Evolutionary conservation across 2,329 filamentous ascomycete species (phyloP), one percentile per base, ranked within the genome.

Genomic region (Fusarium newnesense): DNA sequence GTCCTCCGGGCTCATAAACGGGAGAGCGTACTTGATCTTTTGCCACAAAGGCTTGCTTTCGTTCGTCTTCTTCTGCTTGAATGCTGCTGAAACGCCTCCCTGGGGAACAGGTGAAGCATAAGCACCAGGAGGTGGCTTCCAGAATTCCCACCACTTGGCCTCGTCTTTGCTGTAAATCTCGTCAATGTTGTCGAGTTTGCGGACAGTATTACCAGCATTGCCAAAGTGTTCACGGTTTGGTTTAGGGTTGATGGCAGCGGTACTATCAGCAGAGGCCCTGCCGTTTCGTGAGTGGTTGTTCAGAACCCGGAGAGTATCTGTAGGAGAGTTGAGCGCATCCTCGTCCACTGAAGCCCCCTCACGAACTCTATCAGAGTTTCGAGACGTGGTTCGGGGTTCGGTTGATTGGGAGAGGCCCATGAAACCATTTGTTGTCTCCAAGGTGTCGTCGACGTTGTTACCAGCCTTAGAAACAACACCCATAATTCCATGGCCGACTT

Each of bases 31-130:
- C 67, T 87, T 88, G 26, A 91, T 81, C 46, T 83, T 86, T 60
- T 89, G 82, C 80, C 87, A 87, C 10, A 85, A 71, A 2, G 87
- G 83, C 65, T 87, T 88, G 39, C 86, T 81, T 4, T 80, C 71
- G 24, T 84, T 80, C 21, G 81, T 82, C 69, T 76, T 80, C 67
- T 40, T 76, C 64, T 75, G 65, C 49, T 64, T 70, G 26, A 75
- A 80, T 6, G 80, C 85, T 34, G 81, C 81, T 6, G 82, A 81
- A 37, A 87, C 85, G n/a, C 79, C 80, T 7, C 87, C 88, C 59
- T 91, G 89, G 0, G 90, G 90, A 2, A 91, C 81, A 1, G 90
- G 90, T 0, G 89, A 91, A 13, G 87, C 83, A 74, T 90, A 92
- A 6, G 87, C 88, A 30, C 90, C 90, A 4, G 86, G 81, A 1